Conservation (phyloP, 116 monocot genomes). For the Zostera marina region DNA sequence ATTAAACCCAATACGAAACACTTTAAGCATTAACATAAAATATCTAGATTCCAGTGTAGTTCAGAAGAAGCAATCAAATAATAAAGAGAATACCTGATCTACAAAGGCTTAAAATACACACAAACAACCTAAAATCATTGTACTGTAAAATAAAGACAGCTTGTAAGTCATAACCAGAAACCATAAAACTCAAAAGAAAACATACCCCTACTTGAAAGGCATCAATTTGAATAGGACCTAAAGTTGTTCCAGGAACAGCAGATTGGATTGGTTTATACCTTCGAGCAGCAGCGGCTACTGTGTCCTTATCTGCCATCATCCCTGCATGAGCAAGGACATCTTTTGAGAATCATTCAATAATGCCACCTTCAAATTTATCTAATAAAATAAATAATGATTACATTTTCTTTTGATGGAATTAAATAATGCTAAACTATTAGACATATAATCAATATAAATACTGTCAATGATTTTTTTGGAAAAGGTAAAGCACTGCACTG, state of each 20-base stretch:
- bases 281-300: conserved; percentile 88
- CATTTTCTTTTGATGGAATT: too few relatives aligned
- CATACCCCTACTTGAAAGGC: conserved; percentile 84
- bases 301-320: conserved; percentile 80
- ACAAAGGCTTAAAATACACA: background rate
- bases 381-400: background rate
- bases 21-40: background rate
- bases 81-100: background rate
- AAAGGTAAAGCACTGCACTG: background rate
- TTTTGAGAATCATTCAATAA: background rate
- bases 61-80: background rate
- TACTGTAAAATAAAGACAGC: background rate
- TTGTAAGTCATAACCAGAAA: background rate
- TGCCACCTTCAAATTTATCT: background rate
- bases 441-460: too few relatives aligned
- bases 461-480: too few relatives aligned
- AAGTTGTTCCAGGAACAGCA: conserved; percentile 96
- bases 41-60: background rate
- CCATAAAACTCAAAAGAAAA: background rate
- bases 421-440: too few relatives aligned
- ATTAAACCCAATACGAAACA: background rate
- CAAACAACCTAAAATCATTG: background rate
- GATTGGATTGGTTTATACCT: conserved; percentile 96
- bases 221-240: conserved; percentile 95
- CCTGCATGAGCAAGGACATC: conserved; percentile 3